Evolutionary conservation across 768 basidiomycete genomes (phyloP), one percentile per base, ranked within the genome.

Genomic region (Tricholoma saponaceum): DNA sequence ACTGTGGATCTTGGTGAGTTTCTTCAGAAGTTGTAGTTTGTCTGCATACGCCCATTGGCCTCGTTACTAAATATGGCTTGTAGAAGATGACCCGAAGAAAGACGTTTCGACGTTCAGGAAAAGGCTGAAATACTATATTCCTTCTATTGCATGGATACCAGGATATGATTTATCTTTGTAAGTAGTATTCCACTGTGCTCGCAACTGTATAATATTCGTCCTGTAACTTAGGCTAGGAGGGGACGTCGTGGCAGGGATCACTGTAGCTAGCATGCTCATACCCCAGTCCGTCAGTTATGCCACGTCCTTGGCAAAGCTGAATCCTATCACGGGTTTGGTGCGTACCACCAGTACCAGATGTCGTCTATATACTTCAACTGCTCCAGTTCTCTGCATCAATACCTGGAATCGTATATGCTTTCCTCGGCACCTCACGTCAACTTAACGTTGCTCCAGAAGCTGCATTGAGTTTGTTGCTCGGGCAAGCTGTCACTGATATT

Each of bases 251-350:
- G 92, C 91, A 25, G 95, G 95, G 16, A 66, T 94, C 26, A 94
- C 94, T 0, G 85, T 97, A 8, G 89, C 90, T 18, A 86, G 84
- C 52, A 89, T 92, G 81, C 78, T 92, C 44, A 89, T 92, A 66
- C 90, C 91, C 5, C 87, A 92, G 69, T 90, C 92, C 1, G 90
- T 97, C 69, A 92, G 90, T 69, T 97, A 98, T 66, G 95, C 92
- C 7, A 85, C 90, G 3, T 89, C 92, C 0, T 76, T 98, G 10
- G 93, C 95, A 16, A 85, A 90, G 62, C 74, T 97, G 39, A 89
- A 84, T 60, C 94, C 95, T 12, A 82, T 92, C 2, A 83, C 92
- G 44, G 95, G 95, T 51, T 74, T 98, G 66, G 90, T 92, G 66
- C 62, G 89, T 74, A n/a, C n/a, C 13, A 20, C 20, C 12, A 13